Base-by-base conservation (phyloP, 1,284 basidiomycete species). In the Phenoliferia sp. region DNA sequence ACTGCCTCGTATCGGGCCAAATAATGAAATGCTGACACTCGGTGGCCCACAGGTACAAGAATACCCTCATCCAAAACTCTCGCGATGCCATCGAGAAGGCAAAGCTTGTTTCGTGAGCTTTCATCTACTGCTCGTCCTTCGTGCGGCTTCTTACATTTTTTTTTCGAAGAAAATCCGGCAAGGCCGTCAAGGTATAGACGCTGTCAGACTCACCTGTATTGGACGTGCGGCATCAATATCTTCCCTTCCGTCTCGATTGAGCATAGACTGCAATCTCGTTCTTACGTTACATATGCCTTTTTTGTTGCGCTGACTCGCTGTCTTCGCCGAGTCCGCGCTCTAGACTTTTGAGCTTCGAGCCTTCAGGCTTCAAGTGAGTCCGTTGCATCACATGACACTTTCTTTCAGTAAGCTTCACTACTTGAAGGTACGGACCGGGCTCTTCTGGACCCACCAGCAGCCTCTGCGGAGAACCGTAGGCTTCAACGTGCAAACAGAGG, bases 21-120 rank as follows among this genome's bases (percentile, higher is more conserved):
- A n/a, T 19, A 60, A 36, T 10, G 54, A 48, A 67, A 69, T 58
- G 66, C 95, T 77, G 87, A 86, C 62, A 94, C n/a, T n/a, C n/a
- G n/a, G n/a, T n/a, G n/a, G n/a, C 95, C 79, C 82, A 90, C 55
- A 90, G 93, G 79, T 96, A 95, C 84, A 96, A 95, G 85, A 88
- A 85, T 80, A 85, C 86, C 70, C 83, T 92, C 57, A 81, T 88
- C 63, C 85, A 83, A 79, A 83, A 88, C 64, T 77, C 89, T 87
- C 86, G 78, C 73, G 83, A 83, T 50, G 85, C 91, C 62, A 88
- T 95, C 76, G 92, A 94, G 80, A 94, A 94, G 82, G 92, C 93
- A 59, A 91, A 92, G 80, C 83, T 94, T 74, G 90, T 94, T 81
- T 89, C 90, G 81, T 44, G 39, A 12, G 39, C 22, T 22, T 44